A percentile compares a stretch with the other conserved stretches of the same genome.
phyloP scores from a whole-genome alignment of 208 protist genomes.

The Crithidia bombi region DNA sequence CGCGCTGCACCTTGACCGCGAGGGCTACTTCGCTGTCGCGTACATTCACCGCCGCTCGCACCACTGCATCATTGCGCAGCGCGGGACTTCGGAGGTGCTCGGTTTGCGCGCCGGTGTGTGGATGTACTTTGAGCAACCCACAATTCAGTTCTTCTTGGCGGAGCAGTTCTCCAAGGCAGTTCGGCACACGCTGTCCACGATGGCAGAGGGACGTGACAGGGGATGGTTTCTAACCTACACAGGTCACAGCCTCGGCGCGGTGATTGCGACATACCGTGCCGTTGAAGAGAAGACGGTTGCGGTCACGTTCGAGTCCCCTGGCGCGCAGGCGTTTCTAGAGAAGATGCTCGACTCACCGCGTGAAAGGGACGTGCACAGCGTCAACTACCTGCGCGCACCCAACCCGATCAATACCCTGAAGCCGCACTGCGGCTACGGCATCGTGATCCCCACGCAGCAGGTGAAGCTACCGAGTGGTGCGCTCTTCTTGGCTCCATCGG shows the following conservation, averaged over 20 bases:
- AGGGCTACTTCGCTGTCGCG: slow-evolving; percentile 87
- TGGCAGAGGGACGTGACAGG: slow-evolving; percentile 19
- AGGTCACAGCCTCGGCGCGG: slow-evolving; percentile 90
- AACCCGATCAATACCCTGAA: slow-evolving; percentile 92
- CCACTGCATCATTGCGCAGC: slow-evolving; percentile 88
- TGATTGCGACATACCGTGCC: slow-evolving; percentile 81
- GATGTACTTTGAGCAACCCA: slow-evolving; percentile 92
- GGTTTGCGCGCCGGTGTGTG: slow-evolving; percentile 84
- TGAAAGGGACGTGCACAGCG: slow-evolving; percentile 48
- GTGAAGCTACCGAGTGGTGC: slow-evolving; percentile 28
- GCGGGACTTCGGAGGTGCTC: slow-evolving; percentile 85
- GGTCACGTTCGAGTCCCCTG: slow-evolving; percentile 89
- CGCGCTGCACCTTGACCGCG: slow-evolving; percentile 73
- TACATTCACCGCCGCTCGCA: slow-evolving; percentile 70
- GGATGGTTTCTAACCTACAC: slow-evolving; percentile 86
- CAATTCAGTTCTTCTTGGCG: slow-evolving; percentile 86
- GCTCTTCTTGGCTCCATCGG: slow-evolving; percentile 32
- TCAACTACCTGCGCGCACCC: slow-evolving; percentile 83
- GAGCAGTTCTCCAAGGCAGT: slow-evolving; percentile 88
- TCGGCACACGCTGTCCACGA: slow-evolving; percentile 41
- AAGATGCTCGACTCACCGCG: slow-evolving; percentile 37
- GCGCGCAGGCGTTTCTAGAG: slow-evolving; percentile 74
- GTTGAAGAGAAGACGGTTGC: slow-evolving; percentile 79
- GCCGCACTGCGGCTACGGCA: slow-evolving; percentile 84
- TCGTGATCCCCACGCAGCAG: slow-evolving; percentile 63